phyloP scores from a whole-genome alignment of 2,329 filamentous ascomycete genomes.

The Domatiomyces catenatus region DNA sequence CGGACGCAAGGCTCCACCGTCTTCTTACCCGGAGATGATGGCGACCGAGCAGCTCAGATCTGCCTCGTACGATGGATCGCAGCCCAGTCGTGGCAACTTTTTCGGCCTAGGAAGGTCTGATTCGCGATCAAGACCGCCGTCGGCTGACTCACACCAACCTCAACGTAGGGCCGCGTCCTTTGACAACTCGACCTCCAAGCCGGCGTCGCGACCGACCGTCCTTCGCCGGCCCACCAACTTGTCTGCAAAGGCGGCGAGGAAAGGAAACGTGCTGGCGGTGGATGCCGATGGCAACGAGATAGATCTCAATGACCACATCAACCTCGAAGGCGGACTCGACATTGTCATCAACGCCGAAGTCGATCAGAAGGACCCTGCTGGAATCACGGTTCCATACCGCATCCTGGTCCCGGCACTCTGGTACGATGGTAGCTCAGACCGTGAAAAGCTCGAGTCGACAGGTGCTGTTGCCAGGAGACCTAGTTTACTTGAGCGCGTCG shows the following conservation, averaged over 20 bases:
- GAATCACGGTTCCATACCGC: conserved; percentile 75
- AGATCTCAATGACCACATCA: conserved; percentile 39
- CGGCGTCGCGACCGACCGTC: conserved; percentile 22
- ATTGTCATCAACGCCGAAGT: conserved; percentile 83
- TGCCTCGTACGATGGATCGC: conserved; percentile 12
- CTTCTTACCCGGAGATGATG: conserved; percentile 23
- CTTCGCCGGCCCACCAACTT: conserved; percentile 59
- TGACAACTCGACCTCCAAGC: conserved; percentile 11
- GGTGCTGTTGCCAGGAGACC: conserved; percentile 9
- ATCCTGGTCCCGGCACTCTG: conserved; percentile 65
- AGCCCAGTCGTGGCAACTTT: neutral
- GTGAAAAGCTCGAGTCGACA: conserved; percentile 13
- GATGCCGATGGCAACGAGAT: conserved; percentile 36
- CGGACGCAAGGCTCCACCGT: conserved; percentile 27
- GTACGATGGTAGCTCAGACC: conserved; percentile 28
- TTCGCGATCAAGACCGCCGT: conserved; percentile 7
- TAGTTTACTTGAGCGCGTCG: conserved; percentile 14
- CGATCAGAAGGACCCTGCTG: conserved; percentile 67
- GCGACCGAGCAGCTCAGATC: conserved; percentile 11
- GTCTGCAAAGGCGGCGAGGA: conserved; percentile 45
- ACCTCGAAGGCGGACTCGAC: conserved; percentile 71
- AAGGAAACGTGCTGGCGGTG: conserved; percentile 26
- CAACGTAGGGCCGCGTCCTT: conserved; percentile 10
- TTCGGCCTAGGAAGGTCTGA: conserved; percentile 1
- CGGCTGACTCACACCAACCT: conserved; percentile 6